Evolutionary conservation across 1,284 basidiomycete species (phyloP).

Genomic region (Fomitopsis schrenkii): DNA sequence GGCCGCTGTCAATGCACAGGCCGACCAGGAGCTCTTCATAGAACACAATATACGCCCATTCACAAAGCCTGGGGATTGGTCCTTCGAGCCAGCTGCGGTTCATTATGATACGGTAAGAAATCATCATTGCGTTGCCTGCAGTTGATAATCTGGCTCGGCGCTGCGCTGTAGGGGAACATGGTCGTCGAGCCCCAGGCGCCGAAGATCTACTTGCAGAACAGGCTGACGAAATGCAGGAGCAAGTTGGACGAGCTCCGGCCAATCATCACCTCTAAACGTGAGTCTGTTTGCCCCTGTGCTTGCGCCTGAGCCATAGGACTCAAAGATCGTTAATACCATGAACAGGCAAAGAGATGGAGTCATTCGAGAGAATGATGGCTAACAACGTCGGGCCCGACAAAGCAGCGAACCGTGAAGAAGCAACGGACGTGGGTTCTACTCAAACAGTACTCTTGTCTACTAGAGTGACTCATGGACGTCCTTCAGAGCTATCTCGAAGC

Average conservation of each 20-base stretch:
- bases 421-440: conserved; percentile 43
- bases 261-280: conserved; percentile 59
- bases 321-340: not conserved
- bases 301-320: not conserved
- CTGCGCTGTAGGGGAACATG: conserved; percentile 47
- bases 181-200: conserved; percentile 55
- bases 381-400: conserved; percentile 50
- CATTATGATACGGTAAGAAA: conserved; percentile 65
- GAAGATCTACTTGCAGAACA: conserved; percentile 77
- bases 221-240: conserved; percentile 51
- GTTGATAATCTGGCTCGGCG: not conserved
- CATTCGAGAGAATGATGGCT: conserved; percentile 44
- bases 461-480: not conserved
- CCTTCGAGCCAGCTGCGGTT: conserved; percentile 69
- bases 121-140: conserved; percentile 14
- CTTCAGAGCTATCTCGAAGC: conserved; percentile 63
- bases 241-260: conserved; percentile 59
- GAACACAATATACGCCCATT: conserved; percentile 68
- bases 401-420: conserved; percentile 59
- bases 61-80: conserved; percentile 57
- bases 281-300: conserved; percentile 18
- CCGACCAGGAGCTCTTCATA: conserved; percentile 70
- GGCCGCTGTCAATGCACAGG: conserved; percentile 43
- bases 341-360: conserved; percentile 49
- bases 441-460: not conserved